Evolutionary conservation across 2,329 filamentous ascomycete genomes (phyloP).

Genomic region (Colletotrichum incanum): DNA sequence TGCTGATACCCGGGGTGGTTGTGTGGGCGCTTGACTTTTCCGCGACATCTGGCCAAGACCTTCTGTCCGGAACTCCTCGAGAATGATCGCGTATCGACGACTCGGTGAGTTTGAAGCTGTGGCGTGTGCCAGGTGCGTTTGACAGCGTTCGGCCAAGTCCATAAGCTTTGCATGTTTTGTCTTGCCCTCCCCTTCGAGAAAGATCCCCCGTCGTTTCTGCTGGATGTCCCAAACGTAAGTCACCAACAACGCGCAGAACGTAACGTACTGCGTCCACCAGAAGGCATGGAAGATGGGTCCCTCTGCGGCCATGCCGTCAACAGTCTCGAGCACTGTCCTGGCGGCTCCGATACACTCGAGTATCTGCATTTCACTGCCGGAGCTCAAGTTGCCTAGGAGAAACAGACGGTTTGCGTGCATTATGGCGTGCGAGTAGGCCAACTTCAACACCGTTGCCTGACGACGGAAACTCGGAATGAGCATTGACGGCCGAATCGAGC

Average conservation of each 20-base stretch:
- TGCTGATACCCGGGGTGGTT: background rate
- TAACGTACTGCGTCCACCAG: slow-evolving; percentile 69
- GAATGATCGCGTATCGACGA: slow-evolving; percentile 45
- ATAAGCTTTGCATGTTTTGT: slow-evolving; percentile 49
- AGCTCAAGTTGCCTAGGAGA: slow-evolving; percentile 55
- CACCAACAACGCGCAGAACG: slow-evolving; percentile 68
- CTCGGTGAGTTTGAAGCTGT: slow-evolving; percentile 46
- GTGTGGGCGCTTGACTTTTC: background rate
- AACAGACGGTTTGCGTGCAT: slow-evolving; percentile 71
- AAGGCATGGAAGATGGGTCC: slow-evolving; percentile 56
- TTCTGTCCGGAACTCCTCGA: slow-evolving; percentile 45
- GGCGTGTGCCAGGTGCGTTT: slow-evolving; percentile 55
- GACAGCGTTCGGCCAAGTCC: slow-evolving; percentile 57
- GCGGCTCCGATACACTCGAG: slow-evolving; percentile 64
- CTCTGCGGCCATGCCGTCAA: slow-evolving; percentile 58
- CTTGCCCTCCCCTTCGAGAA: background rate
- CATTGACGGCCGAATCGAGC: slow-evolving; percentile 60
- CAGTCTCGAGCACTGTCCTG: slow-evolving; percentile 60
- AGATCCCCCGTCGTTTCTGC: slow-evolving; percentile 44
- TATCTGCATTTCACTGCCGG: slow-evolving; percentile 49
- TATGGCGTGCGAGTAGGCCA: slow-evolving; percentile 69
- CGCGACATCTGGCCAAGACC: slow-evolving; percentile 41
- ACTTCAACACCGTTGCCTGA: slow-evolving; percentile 67
- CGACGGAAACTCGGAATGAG: slow-evolving; percentile 62
- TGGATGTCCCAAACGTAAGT: slow-evolving; percentile 66